Evolutionary conservation across 2,329 filamentous ascomycete species (phyloP).

Genomic region (Monosporascus sp.): DNA sequence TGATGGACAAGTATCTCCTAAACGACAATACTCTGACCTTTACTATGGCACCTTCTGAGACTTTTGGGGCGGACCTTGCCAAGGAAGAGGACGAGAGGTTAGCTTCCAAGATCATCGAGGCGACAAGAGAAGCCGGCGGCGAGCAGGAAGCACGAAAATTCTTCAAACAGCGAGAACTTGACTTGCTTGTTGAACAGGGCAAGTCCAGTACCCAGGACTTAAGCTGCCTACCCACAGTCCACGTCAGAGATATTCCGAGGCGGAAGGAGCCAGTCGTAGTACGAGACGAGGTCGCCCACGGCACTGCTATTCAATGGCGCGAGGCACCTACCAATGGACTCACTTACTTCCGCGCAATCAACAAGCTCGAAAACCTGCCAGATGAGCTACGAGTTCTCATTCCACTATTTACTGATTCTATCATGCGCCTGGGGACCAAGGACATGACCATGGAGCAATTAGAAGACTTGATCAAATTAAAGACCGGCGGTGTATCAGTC

Average conservation of each 20-base stretch:
- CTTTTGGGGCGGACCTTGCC: slow-evolving; percentile 67
- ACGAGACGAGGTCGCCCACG: slow-evolving; percentile 60
- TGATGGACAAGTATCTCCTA: slow-evolving; percentile 85
- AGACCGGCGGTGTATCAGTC: slow-evolving; percentile 85
- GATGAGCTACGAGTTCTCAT: slow-evolving; percentile 80
- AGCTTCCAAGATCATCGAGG: slow-evolving; percentile 66
- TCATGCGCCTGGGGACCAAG: slow-evolving; percentile 90
- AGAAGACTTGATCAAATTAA: slow-evolving; percentile 92
- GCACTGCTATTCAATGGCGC: slow-evolving; percentile 76
- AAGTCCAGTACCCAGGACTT: slow-evolving; percentile 80
- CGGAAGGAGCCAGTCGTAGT: slow-evolving; percentile 57
- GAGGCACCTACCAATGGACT: slow-evolving; percentile 92
- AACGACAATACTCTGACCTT: slow-evolving; percentile 86
- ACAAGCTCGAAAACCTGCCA: slow-evolving; percentile 71
- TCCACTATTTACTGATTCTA: slow-evolving; percentile 83
- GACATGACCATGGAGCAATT: slow-evolving; percentile 88
- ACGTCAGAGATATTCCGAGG: slow-evolving; percentile 84
- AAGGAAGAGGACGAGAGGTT: slow-evolving; percentile 73
- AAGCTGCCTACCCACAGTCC: slow-evolving; percentile 79
- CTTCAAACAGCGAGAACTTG: slow-evolving; percentile 72
- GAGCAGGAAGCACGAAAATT: slow-evolving; percentile 65
- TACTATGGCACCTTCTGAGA: slow-evolving; percentile 83
- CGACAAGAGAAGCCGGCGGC: slow-evolving; percentile 62
- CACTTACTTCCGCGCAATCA: slow-evolving; percentile 91
- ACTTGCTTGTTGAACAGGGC: slow-evolving; percentile 76